Conservation (phyloP, 2,329 filamentous ascomycete species). For the Trichophyton simii region DNA sequence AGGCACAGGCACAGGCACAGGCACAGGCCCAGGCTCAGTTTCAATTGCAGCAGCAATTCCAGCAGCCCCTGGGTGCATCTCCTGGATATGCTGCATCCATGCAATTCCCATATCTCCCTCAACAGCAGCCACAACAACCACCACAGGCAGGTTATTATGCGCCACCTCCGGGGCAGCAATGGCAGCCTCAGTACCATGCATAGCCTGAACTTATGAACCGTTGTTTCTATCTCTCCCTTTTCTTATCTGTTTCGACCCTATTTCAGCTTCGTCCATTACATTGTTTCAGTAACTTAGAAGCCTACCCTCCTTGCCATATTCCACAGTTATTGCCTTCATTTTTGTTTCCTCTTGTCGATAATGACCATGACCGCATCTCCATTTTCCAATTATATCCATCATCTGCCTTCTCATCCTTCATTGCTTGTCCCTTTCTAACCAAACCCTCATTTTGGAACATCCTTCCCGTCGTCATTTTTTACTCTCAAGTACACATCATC, state of each 20-base stretch:
- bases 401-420: neutral
- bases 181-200: neutral
- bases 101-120: neutral
- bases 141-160: neutral
- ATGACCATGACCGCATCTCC: neutral
- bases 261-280: neutral
- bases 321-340: neutral
- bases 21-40: constrained; percentile 4
- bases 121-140: neutral
- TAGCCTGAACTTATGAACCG: neutral
- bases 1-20: constrained; percentile 24
- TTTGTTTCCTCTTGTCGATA: neutral
- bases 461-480: neutral
- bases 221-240: neutral
- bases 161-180: neutral
- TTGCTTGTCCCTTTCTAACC: neutral
- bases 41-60: neutral
- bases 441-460: neutral
- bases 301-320: neutral
- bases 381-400: neutral
- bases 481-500: neutral
- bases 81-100: neutral
- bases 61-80: neutral
- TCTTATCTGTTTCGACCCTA: neutral
- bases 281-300: neutral